Conservation (phyloP, 2,329 filamentous ascomycete genomes). For the Dryadomyces quercus-mongolicae region DNA sequence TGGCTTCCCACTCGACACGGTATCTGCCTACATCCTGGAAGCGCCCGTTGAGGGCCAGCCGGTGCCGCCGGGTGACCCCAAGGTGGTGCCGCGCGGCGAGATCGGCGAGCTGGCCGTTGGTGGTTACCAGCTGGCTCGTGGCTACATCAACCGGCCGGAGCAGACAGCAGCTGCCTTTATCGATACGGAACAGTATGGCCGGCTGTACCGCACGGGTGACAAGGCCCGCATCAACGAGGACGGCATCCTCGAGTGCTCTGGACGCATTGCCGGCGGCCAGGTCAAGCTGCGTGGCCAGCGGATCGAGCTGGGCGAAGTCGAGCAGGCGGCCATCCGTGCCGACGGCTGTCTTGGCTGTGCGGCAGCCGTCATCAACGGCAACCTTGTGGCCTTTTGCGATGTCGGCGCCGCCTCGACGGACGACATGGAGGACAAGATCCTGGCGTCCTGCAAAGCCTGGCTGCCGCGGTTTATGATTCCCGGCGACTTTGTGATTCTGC, state of each 20-base stretch:
- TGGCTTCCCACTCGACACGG: conserved; percentile 67
- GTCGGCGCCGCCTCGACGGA: conserved; percentile 12
- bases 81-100: conserved; percentile 50
- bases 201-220: conserved; percentile 76
- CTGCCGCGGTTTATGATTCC: conserved; percentile 78
- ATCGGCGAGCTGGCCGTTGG: conserved; percentile 73
- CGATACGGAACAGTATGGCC: conserved; percentile 45
- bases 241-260: conserved; percentile 70
- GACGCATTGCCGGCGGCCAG: conserved; percentile 68
- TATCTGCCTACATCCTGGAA: conserved; percentile 61
- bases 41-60: conserved; percentile 22
- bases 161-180: conserved; percentile 65
- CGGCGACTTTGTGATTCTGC: conserved; percentile 52
- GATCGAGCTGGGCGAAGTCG: conserved; percentile 68
- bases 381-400: conserved; percentile 65
- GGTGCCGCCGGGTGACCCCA: background rate
- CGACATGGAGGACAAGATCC: conserved; percentile 30
- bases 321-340: conserved; percentile 53
- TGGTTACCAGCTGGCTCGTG: conserved; percentile 65
- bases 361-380: conserved; percentile 53
- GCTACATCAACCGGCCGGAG: conserved; percentile 70
- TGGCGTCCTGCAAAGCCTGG: conserved; percentile 56
- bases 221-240: conserved; percentile 56
- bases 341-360: conserved; percentile 51
- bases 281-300: conserved; percentile 79